Evolutionary conservation across 2,329 filamentous ascomycete species (phyloP).

Genomic region (Daldinia eschscholtzii): DNA sequence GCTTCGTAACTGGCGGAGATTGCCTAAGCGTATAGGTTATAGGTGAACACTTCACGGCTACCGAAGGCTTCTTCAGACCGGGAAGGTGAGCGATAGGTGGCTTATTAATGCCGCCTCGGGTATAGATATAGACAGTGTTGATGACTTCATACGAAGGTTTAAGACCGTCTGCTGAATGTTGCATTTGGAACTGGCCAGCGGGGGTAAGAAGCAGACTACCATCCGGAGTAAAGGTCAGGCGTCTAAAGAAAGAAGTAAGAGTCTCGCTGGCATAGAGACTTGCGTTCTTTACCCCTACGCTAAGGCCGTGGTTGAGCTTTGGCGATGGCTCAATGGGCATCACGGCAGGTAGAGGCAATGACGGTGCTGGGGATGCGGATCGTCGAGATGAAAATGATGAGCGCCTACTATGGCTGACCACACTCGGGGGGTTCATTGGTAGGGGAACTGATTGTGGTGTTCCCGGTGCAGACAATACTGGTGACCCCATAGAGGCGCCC

Average conservation of each 20-base stretch:
- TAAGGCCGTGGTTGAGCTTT: slow-evolving; percentile 71
- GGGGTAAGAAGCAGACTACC: slow-evolving; percentile 94
- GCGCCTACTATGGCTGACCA: slow-evolving; percentile 90
- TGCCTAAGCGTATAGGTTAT: slow-evolving; percentile 86
- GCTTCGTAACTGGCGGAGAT: slow-evolving; percentile 75
- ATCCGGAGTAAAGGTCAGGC: slow-evolving; percentile 94
- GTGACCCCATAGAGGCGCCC: slow-evolving; percentile 77
- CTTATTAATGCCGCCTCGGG: slow-evolving; percentile 94
- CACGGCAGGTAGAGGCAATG: slow-evolving; percentile 92
- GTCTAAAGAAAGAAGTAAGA: slow-evolving; percentile 94
- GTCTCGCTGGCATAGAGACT: slow-evolving; percentile 97
- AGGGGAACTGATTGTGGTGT: slow-evolving; percentile 90
- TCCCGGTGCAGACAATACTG: slow-evolving; percentile 89
- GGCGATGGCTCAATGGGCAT: slow-evolving; percentile 94
- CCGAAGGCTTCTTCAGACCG: slow-evolving; percentile 97
- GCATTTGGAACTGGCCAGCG: slow-evolving; percentile 92
- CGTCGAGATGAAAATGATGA: slow-evolving; percentile 92
- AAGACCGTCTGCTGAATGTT: slow-evolving; percentile 71
- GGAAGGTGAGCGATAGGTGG: slow-evolving; percentile 94
- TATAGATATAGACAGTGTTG: slow-evolving; percentile 99
- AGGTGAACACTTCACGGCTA: slow-evolving; percentile 94
- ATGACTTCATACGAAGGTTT: slow-evolving; percentile 87
- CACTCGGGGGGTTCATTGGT: slow-evolving; percentile 94
- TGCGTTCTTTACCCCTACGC: slow-evolving; percentile 81
- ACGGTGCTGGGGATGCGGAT: slow-evolving; percentile 93